Conservation (phyloP, 1,284 basidiomycete species). For the Ceratobasidium sp. region DNA sequence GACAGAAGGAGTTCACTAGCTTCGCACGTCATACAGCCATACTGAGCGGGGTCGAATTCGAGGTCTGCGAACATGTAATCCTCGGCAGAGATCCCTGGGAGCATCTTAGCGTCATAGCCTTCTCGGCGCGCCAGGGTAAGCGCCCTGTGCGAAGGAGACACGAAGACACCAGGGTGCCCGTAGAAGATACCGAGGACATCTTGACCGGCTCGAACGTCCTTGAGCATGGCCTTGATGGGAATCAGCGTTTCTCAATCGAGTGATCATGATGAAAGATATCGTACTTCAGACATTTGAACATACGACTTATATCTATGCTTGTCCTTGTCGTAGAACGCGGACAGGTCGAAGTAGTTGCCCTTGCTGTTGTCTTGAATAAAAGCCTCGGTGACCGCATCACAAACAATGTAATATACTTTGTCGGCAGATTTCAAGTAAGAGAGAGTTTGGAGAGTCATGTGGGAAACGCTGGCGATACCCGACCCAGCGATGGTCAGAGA, state of each 20-base stretch:
- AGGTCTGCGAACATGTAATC: conserved; percentile 18
- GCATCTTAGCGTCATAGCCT: background rate
- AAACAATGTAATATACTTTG: background rate
- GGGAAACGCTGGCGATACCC: background rate
- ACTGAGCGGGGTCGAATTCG: background rate
- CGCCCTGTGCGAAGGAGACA: background rate
- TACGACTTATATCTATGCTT: background rate
- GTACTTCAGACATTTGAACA: background rate
- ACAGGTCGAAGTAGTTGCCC: background rate
- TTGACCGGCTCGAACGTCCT: background rate
- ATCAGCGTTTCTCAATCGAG: background rate
- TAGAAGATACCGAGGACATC: conserved; percentile 14
- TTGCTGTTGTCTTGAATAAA: background rate
- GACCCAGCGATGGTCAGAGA: conserved; percentile 13
- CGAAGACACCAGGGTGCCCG: conserved; percentile 7
- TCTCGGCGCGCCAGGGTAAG: background rate
- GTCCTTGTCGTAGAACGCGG: background rate
- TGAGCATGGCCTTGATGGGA: background rate
- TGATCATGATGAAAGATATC: too few relatives aligned
- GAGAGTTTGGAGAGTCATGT: conserved; percentile 3
- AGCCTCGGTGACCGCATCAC: background rate
- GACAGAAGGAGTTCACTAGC: background rate
- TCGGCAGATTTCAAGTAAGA: background rate
- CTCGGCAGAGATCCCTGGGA: background rate
- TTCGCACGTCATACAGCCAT: background rate